Evolutionary conservation across 2,329 filamentous ascomycete species (phyloP).

Genomic region (Trichoderma oligosporum): DNA sequence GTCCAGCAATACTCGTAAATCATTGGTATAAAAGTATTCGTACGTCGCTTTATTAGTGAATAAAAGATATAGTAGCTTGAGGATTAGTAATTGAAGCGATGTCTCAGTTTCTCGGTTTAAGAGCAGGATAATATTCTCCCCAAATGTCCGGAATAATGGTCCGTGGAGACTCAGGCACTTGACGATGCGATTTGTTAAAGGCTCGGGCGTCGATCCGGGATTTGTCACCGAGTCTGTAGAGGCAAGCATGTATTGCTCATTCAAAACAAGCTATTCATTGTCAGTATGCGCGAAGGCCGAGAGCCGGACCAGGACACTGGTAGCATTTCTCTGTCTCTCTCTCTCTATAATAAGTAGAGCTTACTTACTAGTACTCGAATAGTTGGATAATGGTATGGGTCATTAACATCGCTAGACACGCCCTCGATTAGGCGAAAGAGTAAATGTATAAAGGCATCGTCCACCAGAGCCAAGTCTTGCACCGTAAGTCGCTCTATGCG

Average conservation of each 20-base stretch:
- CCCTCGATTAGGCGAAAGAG: conserved; percentile 86
- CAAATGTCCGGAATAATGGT: conserved; percentile 83
- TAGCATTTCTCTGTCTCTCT: no score
- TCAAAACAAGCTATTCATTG: conserved; percentile 71
- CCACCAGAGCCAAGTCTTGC: conserved; percentile 71
- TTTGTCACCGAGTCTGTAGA: conserved; percentile 51
- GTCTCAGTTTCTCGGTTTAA: conserved; percentile 94
- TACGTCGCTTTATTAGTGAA: conserved; percentile 90
- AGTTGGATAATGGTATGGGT: conserved; percentile 93
- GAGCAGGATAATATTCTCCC: conserved; percentile 92
- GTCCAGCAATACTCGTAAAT: conserved; percentile 87
- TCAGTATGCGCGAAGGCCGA: conserved; percentile 20
- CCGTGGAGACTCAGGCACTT: conserved; percentile 83
- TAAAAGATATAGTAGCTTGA: conserved; percentile 91
- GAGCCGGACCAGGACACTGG: not conserved
- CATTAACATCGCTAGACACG: conserved; percentile 78
- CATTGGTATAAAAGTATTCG: conserved; percentile 99
- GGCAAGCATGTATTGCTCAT: conserved; percentile 95
- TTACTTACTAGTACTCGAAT: conserved; percentile 80
- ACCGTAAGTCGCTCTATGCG: conserved; percentile 76
- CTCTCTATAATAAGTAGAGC: not conserved
- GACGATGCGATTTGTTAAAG: conserved; percentile 86
- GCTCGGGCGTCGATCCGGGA: conserved; percentile 38
- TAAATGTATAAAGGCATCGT: conserved; percentile 77
- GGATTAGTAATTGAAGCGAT: conserved; percentile 87